Evolutionary conservation across 257 asterid genomes (phyloP), one percentile per base, ranked within the genome.

Genomic region (Solanum rostratum): DNA sequence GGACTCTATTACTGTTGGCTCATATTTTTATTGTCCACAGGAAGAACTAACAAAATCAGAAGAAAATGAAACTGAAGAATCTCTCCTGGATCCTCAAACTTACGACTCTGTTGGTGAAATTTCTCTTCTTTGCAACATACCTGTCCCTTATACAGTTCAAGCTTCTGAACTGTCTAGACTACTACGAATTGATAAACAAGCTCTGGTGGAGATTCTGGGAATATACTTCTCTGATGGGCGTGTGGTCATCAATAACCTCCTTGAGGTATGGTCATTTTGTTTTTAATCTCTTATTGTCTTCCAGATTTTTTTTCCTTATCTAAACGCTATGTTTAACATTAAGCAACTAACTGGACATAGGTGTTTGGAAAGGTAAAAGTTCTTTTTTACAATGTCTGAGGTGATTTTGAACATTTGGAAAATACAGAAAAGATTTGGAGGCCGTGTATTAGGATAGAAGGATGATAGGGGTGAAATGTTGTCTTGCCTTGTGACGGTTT

Each of bases 151-250:
- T 41, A 88, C 93, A 3, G 86, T 92, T 83, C 92, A 84, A 41
- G 95, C 90, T 45, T 55, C 86, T 41, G 92, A 91, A 82, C 86
- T 92, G 46, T 92, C 93, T 16, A 91, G 87, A 78, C 92, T 91
- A 19, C 88, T 94, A 16, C 89, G 93, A 16, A 87, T 89, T 27
- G 94, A 92, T 70, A 94, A 90, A 90, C 93, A 92, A 85, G 41
- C 86, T 41, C 89, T 92, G 29, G 19, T 82, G 1, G 88, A 86
- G 29, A 84, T 86, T 43, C 86, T 91, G 24, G 91, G 90, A 84
- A 86, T 84, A 33, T 90, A 89, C 90, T 90, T 89, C 84, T 84
- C 85, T 0, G 97, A 94, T 83, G 97, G 97, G 39, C 90, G 91
- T 37, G 84, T 41, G 50, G 84, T 94, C 89, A 89, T 91, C 60